Evolutionary conservation across 805 yeast genomes (phyloP).

Genomic region (Blastobotrys chiropterorum): DNA sequence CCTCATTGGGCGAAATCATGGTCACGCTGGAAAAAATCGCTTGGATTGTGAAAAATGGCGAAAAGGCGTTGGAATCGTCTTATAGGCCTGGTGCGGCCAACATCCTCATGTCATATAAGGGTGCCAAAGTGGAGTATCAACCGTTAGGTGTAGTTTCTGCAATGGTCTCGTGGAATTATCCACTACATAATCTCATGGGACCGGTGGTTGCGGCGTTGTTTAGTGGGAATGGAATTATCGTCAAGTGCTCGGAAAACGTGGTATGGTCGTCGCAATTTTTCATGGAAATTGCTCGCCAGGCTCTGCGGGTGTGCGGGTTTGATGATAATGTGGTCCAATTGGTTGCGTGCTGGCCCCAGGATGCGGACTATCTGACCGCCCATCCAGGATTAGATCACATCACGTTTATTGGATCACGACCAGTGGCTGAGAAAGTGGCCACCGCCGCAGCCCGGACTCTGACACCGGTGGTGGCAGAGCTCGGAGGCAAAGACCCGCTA

Average conservation of each 20-base stretch:
- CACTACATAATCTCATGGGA: conserved; percentile 89
- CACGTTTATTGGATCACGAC: conserved; percentile 93
- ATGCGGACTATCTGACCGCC: conserved; percentile 78
- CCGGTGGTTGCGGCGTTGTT: conserved; percentile 85
- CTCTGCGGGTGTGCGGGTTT: conserved; percentile 65
- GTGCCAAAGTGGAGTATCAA: conserved; percentile 89
- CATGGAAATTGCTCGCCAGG: conserved; percentile 61
- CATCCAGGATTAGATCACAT: conserved; percentile 81
- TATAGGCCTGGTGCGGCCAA: conserved; percentile 83
- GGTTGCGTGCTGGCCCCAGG: conserved; percentile 82
- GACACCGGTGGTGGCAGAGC: conserved; percentile 91
- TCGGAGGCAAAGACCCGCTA: conserved; percentile 95
- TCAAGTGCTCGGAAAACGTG: conserved; percentile 94
- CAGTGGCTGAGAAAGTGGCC: conserved; percentile 85
- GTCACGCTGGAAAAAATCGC: conserved; percentile 89
- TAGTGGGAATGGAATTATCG: conserved; percentile 85
- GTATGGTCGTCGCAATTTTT: conserved; percentile 89
- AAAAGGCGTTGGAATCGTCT: conserved; percentile 58
- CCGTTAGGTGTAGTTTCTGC: conserved; percentile 89
- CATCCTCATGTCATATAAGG: conserved; percentile 79
- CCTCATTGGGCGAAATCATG: conserved; percentile 83
- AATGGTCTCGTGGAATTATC: conserved; percentile 94
- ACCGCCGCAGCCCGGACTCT: conserved; percentile 76
- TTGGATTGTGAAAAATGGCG: conserved; percentile 87
- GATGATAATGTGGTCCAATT: conserved; percentile 82